Conservation (phyloP, 495 filamentous ascomycete genomes). For the Pyrenula aspistea region DNA sequence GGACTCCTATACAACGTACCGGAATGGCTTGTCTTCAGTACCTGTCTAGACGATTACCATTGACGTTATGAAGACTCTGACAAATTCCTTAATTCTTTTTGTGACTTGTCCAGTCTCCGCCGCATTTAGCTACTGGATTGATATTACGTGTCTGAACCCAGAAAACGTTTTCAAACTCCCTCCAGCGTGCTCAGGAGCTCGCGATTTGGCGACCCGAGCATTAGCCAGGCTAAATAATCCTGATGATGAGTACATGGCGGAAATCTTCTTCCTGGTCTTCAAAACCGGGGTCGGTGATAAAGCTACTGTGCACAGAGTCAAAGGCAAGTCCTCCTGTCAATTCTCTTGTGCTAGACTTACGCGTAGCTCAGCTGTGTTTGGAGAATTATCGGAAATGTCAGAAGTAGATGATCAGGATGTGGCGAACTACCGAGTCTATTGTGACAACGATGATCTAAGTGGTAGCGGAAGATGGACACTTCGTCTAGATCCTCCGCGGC, state of each 20-base stretch:
- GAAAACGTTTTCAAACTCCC: background rate
- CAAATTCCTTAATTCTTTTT: background rate
- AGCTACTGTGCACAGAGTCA: background rate
- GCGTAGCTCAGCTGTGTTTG: background rate
- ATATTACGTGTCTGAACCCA: background rate
- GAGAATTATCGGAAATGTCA: background rate
- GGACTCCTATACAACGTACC: background rate
- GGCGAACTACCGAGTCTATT: background rate
- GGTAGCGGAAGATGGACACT: background rate
- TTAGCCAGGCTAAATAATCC: background rate
- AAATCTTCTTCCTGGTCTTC: background rate
- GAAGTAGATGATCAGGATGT: background rate
- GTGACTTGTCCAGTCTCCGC: background rate
- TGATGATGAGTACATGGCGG: background rate
- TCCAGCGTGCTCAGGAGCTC: background rate
- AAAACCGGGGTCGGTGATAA: background rate
- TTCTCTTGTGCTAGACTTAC: background rate
- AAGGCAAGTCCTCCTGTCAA: background rate
- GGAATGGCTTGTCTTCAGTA: background rate
- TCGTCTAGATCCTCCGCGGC: background rate
- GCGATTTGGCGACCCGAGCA: background rate
- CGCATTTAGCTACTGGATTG: background rate
- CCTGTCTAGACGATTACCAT: background rate
- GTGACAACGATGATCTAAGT: background rate
- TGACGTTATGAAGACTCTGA: background rate